Base-by-base conservation (phyloP, 495 filamentous ascomycete species). In the Articulospora tetracladia region DNA sequence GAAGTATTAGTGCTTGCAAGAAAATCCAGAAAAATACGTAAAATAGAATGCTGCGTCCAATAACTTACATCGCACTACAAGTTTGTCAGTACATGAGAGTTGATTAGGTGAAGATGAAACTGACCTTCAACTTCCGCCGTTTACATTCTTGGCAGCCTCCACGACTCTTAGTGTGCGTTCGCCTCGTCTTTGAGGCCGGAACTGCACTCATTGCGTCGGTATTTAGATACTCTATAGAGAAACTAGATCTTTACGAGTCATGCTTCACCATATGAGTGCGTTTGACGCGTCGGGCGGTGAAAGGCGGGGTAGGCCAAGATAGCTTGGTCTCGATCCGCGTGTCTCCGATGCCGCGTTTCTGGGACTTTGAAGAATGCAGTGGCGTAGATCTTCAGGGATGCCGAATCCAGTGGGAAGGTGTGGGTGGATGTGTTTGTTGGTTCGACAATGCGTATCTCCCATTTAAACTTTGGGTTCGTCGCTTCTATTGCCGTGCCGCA, bases 61-160 rank as follows among this genome's bases (percentile, higher is more conserved):
- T 7, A 8, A 32, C 27, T 34, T 54, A 44, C 39, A 44, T 44
- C 39, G 17, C 39, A 44, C 39, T 44, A 11, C 3, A 19, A 44
- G 3, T 11, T 7, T 3, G 39, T 44, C n/a, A 44, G 39, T 44
- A 44, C 20, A 26, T 30, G 51, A n/a, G 8, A 13, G 19, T 34
- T 3, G 32, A 23, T 19, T 7, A 17, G 24, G 17, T 12, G 24
- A 26, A 3, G 26, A 2, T 20, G 19, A 20, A 1, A 55, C 24
- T 2, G 12, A 58, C 60, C 55, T 63, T 63, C 3, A 63, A 20
- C 32, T 63, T 63, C 22, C 60, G 26, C 20, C 60, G 22, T 46
- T 63, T 63, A 27, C 60, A 63, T 27, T 63, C 60, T 1, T 41
- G 28, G 24, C 60, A 63, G 23, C 60, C 60, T 1, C 36, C 34